Evolutionary conservation across 2,329 filamentous ascomycete genomes (phyloP), one percentile per base, ranked within the genome.

Genomic region (Hypoxylon sp.): DNA sequence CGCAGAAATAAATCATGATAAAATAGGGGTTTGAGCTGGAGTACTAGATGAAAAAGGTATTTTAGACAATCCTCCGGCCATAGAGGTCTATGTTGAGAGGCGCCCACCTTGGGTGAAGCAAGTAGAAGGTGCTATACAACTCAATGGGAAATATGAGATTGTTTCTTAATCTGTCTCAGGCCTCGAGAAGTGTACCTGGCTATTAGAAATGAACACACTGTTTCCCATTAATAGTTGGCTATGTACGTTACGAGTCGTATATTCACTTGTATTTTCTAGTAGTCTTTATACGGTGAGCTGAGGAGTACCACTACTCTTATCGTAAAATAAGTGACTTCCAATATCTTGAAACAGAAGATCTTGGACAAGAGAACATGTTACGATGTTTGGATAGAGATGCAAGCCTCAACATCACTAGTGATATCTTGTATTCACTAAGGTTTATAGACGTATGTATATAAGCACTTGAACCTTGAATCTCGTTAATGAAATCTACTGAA

Each of bases 1-100:
- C 3, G 42, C 53, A 6, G 47, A 29, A 19, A n/a, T 10, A 2
- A 59, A 50, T 10, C 32, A 17, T 11, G 46, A 63, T 32, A 62
- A 51, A 6, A 54, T 69, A n/a, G 57, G 62, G 7, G 11, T 69
- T 35, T 48, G 62, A 6, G 62, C 57, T 31, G 66, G 66, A n/a
- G 66, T 69, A 24, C 32, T 69, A 19, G 57, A 69, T 32, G 58
- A 69, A 21, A 57, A 66, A 27, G 59, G 42, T 37, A 19, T 62
- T 11, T 15, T 65, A 2, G 62, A 62, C 19, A 62, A 11, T 11
- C 62, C 57, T 3, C 66, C 66, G 1, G 37, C 31, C 15, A 32
- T 69, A 19, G 62, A 69, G 62, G 58, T 63, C 5, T 69, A 65
- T 15, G 66, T 69, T 29, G 66, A 69, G 31, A 62, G n/a, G 19